Conservation (phyloP, 2,329 filamentous ascomycete species). For the Penicillium freii region DNA sequence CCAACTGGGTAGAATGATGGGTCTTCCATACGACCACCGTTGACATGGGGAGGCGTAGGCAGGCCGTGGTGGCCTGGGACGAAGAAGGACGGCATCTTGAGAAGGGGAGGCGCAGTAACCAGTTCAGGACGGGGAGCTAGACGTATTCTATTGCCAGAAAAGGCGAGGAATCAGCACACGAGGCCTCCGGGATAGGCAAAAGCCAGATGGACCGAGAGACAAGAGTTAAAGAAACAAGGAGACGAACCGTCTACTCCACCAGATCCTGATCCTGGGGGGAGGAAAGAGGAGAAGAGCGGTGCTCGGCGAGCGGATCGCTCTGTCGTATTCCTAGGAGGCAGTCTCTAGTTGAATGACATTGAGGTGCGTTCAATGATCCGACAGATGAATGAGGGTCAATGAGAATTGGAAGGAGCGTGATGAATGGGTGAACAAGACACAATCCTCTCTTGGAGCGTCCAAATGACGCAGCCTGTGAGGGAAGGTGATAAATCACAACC, state of each 20-base stretch:
- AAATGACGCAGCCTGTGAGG: background rate
- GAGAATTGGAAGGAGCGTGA: conserved; percentile 28
- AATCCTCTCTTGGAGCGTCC: conserved; percentile 2
- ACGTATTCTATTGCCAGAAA: conserved; percentile 27
- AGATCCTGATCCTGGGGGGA: conserved; percentile 39
- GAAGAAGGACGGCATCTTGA: conserved; percentile 46
- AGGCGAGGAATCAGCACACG: conserved; percentile 24
- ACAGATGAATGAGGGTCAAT: conserved; percentile 21
- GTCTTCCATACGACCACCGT: conserved; percentile 41
- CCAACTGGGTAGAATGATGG: conserved; percentile 40
- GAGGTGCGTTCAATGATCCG: conserved; percentile 31
- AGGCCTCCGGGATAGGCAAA: conserved; percentile 6
- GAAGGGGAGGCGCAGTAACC: conserved; percentile 21
- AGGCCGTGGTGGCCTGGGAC: conserved; percentile 40
- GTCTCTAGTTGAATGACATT: conserved; percentile 44
- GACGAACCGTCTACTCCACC: conserved; percentile 46
- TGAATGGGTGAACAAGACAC: conserved; percentile 1
- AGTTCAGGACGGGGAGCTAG: conserved; percentile 40
- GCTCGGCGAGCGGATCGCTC: conserved; percentile 43
- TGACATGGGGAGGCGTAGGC: conserved; percentile 44
- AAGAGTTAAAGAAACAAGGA: conserved; percentile 7
- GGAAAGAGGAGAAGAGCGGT: conserved; percentile 31
- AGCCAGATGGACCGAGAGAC: conserved; percentile 3
- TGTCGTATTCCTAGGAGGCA: conserved; percentile 27
- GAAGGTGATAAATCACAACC: conserved; percentile 4